Conservation (phyloP, 1,139 yeast genomes). For the Yamadazyma jaroonii region DNA sequence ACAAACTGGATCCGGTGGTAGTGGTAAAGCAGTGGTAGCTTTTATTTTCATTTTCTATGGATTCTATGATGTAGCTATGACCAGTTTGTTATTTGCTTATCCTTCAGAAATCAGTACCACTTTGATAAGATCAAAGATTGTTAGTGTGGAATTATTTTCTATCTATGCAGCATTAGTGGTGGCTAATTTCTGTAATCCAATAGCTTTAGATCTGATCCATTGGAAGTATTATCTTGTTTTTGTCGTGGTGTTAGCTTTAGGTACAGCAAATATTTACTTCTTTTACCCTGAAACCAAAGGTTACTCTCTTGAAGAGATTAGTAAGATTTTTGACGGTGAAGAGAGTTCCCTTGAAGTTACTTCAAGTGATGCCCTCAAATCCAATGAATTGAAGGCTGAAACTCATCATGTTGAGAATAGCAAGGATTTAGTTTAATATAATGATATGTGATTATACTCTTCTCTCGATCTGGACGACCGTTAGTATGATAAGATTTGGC, state of each 20-base stretch:
- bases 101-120: slow-evolving; percentile 36
- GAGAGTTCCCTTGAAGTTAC: slow-evolving; percentile 7
- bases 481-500: too few species aligned
- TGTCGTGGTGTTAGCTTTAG: slow-evolving; percentile 35
- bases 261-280: slow-evolving; percentile 34
- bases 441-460: too few species aligned
- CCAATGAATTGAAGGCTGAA: slow-evolving; percentile 5
- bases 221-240: slow-evolving; percentile 46
- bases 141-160: slow-evolving; percentile 42
- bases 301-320: slow-evolving; percentile 44
- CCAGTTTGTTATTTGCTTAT: slow-evolving; percentile 44
- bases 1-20: slow-evolving; percentile 20
- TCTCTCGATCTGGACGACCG: too few species aligned
- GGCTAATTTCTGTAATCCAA: slow-evolving; percentile 16
- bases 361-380: slow-evolving; percentile 5
- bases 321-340: slow-evolving; percentile 13
- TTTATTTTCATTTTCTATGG: slow-evolving; percentile 47
- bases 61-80: slow-evolving; percentile 42
- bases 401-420: slow-evolving; percentile 5
- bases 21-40: slow-evolving; percentile 50
- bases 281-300: slow-evolving; percentile 49
- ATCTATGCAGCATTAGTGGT: slow-evolving; percentile 34
- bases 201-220: slow-evolving; percentile 38
- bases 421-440: slow-evolving; percentile 2
- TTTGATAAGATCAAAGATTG: slow-evolving; percentile 26